Conservation (phyloP, 2,329 filamentous ascomycete species). For the Aspergillus spinulosporus region DNA sequence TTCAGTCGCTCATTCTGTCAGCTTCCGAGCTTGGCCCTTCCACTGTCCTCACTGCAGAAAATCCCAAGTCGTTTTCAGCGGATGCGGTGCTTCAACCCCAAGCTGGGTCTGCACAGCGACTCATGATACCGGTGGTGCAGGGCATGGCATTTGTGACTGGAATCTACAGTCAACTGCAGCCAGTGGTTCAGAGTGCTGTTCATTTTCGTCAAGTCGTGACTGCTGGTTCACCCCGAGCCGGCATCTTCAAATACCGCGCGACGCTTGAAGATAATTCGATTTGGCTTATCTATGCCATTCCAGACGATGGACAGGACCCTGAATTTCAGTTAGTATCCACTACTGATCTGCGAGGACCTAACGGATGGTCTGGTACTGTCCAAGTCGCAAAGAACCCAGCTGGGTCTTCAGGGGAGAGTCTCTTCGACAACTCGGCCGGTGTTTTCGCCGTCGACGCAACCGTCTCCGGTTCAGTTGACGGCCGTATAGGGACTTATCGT, state of each 20-base stretch:
- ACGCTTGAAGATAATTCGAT: constrained; percentile 68
- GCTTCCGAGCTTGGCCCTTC: constrained; percentile 68
- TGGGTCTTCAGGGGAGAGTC: constrained; percentile 57
- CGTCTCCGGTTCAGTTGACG: constrained; percentile 61
- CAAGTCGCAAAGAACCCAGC: constrained; percentile 78
- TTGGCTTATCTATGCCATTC: constrained; percentile 79
- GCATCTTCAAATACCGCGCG: constrained; percentile 74
- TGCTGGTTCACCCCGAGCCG: constrained; percentile 57
- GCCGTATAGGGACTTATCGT: constrained; percentile 67
- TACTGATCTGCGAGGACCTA: constrained; percentile 63
- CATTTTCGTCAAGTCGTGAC: constrained; percentile 67
- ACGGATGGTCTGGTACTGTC: constrained; percentile 72
- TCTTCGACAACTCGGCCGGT: constrained; percentile 75
- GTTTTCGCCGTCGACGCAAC: constrained; percentile 67
- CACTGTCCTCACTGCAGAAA: constrained; percentile 58
- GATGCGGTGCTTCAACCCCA: constrained; percentile 67
- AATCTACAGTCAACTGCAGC: constrained; percentile 68
- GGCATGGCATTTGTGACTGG: constrained; percentile 87
- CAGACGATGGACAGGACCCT: constrained; percentile 59
- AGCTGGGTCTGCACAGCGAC: constrained; percentile 55
- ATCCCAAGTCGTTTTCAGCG: constrained; percentile 57
- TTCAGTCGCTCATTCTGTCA: constrained; percentile 78
- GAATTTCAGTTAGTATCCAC: constrained; percentile 69
- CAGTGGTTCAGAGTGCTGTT: constrained; percentile 71
- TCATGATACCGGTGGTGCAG: constrained; percentile 82